These are phyloP conservation scores for Echium plantagineum DNA, from an alignment of 257 asterid genomes.

Conservation along the genomic window DNA sequence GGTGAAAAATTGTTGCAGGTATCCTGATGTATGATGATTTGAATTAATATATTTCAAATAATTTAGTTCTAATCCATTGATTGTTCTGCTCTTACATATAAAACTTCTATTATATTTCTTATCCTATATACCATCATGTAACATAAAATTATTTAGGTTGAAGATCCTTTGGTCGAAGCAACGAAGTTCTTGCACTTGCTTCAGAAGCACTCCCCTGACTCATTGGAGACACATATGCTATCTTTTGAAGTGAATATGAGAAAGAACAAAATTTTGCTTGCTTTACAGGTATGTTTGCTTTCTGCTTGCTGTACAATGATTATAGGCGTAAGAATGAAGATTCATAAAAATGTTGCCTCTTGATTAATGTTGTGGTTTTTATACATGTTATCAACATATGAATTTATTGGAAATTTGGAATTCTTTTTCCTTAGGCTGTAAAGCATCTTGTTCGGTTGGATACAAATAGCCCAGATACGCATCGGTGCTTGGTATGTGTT, in stretches of 20 bases:
- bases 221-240: constrained; percentile 70
- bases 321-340: too few relatives aligned
- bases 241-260: constrained; percentile 92
- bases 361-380: neutral
- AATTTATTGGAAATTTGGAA: neutral
- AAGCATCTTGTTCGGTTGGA: constrained; percentile 74
- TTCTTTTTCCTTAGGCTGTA: constrained; percentile 57
- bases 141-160: constrained; percentile 46
- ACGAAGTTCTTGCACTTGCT: constrained; percentile 90
- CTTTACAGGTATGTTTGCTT: constrained; percentile 56
- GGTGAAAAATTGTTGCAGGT: constrained; percentile 91
- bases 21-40: constrained; percentile 10
- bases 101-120: constrained; percentile 3
- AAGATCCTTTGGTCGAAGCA: constrained; percentile 84
- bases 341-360: neutral
- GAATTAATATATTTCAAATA: constrained; percentile 6
- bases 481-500: constrained; percentile 72
- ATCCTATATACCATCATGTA: constrained; percentile 5
- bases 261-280: constrained; percentile 68
- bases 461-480: constrained; percentile 66
- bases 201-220: constrained; percentile 80
- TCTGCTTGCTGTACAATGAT: too few relatives aligned
- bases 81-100: neutral
- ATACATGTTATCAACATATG: neutral
- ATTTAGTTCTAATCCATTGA: constrained; percentile 2